Base-by-base conservation (phyloP, 495 filamentous ascomycete genomes). In the Aspergillus ellipticus region DNA sequence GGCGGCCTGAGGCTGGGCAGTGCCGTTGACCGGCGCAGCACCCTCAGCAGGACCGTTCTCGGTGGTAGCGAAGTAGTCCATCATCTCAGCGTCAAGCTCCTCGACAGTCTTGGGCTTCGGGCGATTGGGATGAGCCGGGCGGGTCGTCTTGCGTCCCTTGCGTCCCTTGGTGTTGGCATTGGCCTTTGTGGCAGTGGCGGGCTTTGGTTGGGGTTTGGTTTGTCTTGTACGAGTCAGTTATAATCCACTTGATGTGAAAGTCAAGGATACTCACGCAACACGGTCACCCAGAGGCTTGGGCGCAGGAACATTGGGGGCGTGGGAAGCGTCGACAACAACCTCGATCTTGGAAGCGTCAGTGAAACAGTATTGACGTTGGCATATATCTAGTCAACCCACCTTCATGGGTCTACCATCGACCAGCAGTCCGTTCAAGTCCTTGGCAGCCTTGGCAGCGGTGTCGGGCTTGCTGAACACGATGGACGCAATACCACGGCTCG, bases 31-130 rank as follows among this genome's bases (percentile, higher is more conserved):
- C 43, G 77, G 75, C 41, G 76, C 77, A 54, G 63, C 65, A 28
- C 60, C 69, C 49, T 72, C 69, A 13, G 73, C 64, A 20, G 76
- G 68, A 53, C 63, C 72, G 43, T 71, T 74, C 22, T 74, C 71
- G 56, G 64, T 72, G 48, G 63, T 68, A 21, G 71, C 65, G 62
- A 93, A 96, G 74, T 96, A 96, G 62, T 97, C 92, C 6, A 82
- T 81, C 92, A 97, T 96, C 63, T 97, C 92, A 7, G 88, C 89
- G 68, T 97, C 92, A 10, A 97, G 79, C 74, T 97, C 90, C 67
- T 96, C 92, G 3, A 85, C 82, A 10, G 89, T 92, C 85, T 96
- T 96, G 52, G 80, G 79, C 85, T 95, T 96, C 6, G 83, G 83
- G 49, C 89, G 89, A 52, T 67, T 68, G 56, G 74, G 82, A 53